Conservation (phyloP, 2,329 filamentous ascomycete species). For the Fusarium veterinarium region DNA sequence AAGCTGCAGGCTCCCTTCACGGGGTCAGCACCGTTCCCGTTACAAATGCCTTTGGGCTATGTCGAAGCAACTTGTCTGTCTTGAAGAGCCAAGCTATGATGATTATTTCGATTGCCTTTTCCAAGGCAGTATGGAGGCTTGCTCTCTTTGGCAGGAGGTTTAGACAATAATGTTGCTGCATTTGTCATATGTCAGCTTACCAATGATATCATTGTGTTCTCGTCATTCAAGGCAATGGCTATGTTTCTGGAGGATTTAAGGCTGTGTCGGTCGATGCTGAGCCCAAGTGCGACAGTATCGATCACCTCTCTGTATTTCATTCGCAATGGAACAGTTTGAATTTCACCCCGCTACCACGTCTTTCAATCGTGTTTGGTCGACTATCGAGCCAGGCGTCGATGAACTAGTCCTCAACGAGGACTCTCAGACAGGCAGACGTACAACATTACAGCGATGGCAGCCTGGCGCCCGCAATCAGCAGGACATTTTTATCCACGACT, state of each 20-base stretch:
- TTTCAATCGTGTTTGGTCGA: conserved; percentile 35
- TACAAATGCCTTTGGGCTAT: not conserved
- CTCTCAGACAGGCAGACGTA: conserved; percentile 43
- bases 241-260: conserved; percentile 1
- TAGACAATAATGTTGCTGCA: not conserved
- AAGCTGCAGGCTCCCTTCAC: conserved; percentile 10
- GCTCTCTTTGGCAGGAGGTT: not conserved
- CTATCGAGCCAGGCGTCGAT: conserved; percentile 49
- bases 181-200: conserved; percentile 35
- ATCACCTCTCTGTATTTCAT: not conserved
- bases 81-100: not conserved
- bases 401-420: conserved; percentile 52
- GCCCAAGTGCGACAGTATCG: not conserved
- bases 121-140: not conserved
- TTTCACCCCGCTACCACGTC: conserved; percentile 42
- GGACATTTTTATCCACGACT: conserved; percentile 50
- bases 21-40: conserved; percentile 3
- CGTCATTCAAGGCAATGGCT: not conserved
- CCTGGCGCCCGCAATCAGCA: conserved; percentile 45
- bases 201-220: conserved; percentile 11
- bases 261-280: not conserved
- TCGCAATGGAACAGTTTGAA: conserved; percentile 45
- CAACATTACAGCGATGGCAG: conserved; percentile 52
- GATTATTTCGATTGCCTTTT: not conserved
- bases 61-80: not conserved